Evolutionary conservation across 2,329 filamentous ascomycete species (phyloP), one percentile per base, ranked within the genome.

Genomic region (Trichothecium sympodiale): DNA sequence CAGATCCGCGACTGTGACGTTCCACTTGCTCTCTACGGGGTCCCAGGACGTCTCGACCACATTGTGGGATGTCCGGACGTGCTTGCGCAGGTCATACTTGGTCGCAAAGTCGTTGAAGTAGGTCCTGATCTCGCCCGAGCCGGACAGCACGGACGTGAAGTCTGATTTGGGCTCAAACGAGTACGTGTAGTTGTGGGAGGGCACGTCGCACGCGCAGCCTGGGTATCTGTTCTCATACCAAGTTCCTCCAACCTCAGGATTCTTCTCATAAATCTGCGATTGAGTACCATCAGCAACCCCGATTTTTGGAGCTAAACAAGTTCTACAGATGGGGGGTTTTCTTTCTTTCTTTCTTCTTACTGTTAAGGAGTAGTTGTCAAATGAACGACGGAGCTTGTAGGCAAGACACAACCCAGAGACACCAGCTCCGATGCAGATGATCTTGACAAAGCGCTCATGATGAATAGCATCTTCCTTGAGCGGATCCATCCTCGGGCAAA

Each of bases 221-320:
- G 72, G 72, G 41, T 77, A 77, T 15, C 62, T 57, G 46, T 74
- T 75, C 47, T 75, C 72, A 41, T 63, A 62, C 72, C 72, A 77
- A 0, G 71, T 76, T 3, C 72, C 72, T 15, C 70, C 71, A 9
- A 74, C 58, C 15, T 66, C 62, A 8, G 54, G 48, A 40, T 74
- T 74, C 54, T 74, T 75, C 43, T 75, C 71, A 46, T 74, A 74
- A 30, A 74, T 52, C 28, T 42, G 38, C 4, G 14, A n/a, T n/a
- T 32, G 30, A 32, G 12, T 17, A 17, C 28, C 6, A n/a, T 29
- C 28, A 29, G 28, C 28, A 29, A 29, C 28, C n/a, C 16, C 13
- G 13, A 29, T 5, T 17, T n/a, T n/a, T n/a, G n/a, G n/a, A n/a
- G n/a, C n/a, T n/a, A n/a, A n/a, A n/a, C n/a, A n/a, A n/a, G n/a